Evolutionary conservation across 1,284 basidiomycete species (phyloP).

Genomic region (Cryptococcus wingfieldii): DNA sequence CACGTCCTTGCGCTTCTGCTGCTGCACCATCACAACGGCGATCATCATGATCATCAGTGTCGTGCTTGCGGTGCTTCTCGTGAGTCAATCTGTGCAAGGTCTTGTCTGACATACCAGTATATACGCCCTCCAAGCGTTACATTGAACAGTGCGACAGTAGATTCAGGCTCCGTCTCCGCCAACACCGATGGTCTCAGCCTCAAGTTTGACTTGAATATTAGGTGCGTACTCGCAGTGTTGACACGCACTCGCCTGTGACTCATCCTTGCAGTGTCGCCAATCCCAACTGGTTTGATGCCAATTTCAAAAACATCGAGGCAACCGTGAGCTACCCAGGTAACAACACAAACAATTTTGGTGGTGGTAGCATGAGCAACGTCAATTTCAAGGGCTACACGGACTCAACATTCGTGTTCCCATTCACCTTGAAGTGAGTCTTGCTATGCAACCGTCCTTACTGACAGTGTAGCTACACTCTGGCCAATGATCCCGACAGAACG

Average conservation of each 20-base stretch:
- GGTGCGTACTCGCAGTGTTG: constrained; percentile 50
- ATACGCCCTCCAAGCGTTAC: constrained; percentile 68
- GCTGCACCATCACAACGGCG: constrained; percentile 49
- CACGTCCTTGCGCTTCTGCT: constrained; percentile 43
- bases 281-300: constrained; percentile 77
- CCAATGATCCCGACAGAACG: constrained; percentile 57
- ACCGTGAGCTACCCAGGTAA: constrained; percentile 69
- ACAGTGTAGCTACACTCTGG: constrained; percentile 56
- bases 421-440: constrained; percentile 56
- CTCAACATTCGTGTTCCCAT: constrained; percentile 77
- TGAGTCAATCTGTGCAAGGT: constrained; percentile 47
- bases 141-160: constrained; percentile 57
- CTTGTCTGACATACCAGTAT: constrained; percentile 55
- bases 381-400: constrained; percentile 62
- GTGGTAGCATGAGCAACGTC: constrained; percentile 60
- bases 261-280: constrained; percentile 63
- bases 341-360: constrained; percentile 61
- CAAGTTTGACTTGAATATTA: constrained; percentile 64
- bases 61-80: constrained; percentile 65
- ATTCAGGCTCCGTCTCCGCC: constrained; percentile 39
- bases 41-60: constrained; percentile 61
- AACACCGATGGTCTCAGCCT: constrained; percentile 55
- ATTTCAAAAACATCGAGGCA: constrained; percentile 65
- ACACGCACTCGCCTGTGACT: neutral
- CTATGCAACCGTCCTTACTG: neutral